phyloP scores from a whole-genome alignment of 331 rosid species.

The Prunus yedoensis region DNA sequence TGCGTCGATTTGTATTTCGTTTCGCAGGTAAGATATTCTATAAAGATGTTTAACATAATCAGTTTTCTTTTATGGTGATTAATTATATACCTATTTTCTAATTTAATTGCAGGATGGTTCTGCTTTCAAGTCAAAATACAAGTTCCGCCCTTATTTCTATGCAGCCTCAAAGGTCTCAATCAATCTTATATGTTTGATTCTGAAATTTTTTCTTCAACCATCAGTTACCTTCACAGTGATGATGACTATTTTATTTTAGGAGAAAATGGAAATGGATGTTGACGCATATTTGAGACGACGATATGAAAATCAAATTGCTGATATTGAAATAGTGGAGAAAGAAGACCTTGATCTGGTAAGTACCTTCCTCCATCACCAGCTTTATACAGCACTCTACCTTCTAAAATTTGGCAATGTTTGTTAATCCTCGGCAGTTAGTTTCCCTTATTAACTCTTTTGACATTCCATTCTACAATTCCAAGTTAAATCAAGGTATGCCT shows the following conservation, averaged over 20 bases:
- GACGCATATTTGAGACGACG: conserved; percentile 85
- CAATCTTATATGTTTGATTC: not conserved
- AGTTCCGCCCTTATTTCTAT: conserved; percentile 86
- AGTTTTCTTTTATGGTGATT: conserved; percentile 8
- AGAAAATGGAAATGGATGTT: conserved; percentile 77
- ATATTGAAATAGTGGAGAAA: conserved; percentile 71
- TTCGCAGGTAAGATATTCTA: conserved; percentile 61
- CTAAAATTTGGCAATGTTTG: not conserved
- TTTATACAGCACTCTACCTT: not conserved
- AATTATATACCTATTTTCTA: conserved; percentile 28
- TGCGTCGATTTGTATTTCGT: conserved; percentile 90
- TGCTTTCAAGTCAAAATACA: conserved; percentile 77
- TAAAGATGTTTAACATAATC: not conserved
- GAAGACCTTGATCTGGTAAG: conserved; percentile 98
- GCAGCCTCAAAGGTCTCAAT: conserved; percentile 72
- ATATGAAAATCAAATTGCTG: conserved; percentile 79
- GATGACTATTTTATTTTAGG: conserved; percentile 39
- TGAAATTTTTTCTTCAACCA: not conserved
- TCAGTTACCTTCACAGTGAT: conserved; percentile 10
- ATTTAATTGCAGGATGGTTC: conserved; percentile 86
- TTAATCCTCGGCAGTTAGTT: not conserved
- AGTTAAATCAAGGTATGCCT: not conserved
- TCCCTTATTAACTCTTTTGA: not conserved
- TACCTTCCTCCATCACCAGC: conserved; percentile 22
- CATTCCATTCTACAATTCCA: not conserved